Percentiles rank a stretch among this genome's conserved stretches.
Conservation (phyloP, 352 stramenopile species). For the Bremia lactucae region DNA sequence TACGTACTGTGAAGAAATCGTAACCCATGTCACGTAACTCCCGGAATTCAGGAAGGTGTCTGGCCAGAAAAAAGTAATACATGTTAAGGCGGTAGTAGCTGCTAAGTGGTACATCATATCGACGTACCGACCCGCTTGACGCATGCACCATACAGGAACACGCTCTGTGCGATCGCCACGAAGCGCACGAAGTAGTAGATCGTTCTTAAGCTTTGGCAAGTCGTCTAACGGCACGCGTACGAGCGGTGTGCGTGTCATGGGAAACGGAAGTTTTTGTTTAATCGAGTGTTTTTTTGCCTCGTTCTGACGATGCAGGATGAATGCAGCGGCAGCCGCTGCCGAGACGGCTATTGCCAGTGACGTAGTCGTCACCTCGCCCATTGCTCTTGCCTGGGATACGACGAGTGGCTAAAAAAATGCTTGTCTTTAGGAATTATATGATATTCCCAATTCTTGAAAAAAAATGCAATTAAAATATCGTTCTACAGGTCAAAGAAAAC, state of each 20-base stretch:
- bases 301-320: slow-evolving; percentile 53
- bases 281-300: slow-evolving; percentile 8
- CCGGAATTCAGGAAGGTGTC: slow-evolving; percentile 82
- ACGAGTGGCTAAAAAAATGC: too few relatives aligned
- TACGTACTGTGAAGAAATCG: slow-evolving; percentile 78
- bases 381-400: too few relatives aligned
- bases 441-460: too few relatives aligned
- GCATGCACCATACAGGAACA: slow-evolving; percentile 95
- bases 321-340: slow-evolving; percentile 48
- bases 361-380: slow-evolving; percentile 13
- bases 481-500: too few relatives aligned
- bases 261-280: slow-evolving; percentile 43
- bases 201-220: slow-evolving; percentile 84
- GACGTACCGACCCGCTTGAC: slow-evolving; percentile 89
- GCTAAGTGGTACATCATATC: background rate
- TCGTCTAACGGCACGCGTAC: slow-evolving; percentile 56
- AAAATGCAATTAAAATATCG: too few relatives aligned
- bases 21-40: slow-evolving; percentile 73
- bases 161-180: slow-evolving; percentile 82
- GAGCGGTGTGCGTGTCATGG: slow-evolving; percentile 51
- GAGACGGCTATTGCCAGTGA: slow-evolving; percentile 27
- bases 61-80: slow-evolving; percentile 4
- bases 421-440: too few relatives aligned
- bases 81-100: background rate
- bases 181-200: slow-evolving; percentile 80